Evolutionary conservation across 2,329 filamentous ascomycete genomes (phyloP), one percentile per base, ranked within the genome.

Genomic region (Teratosphaeria epicoccoides): DNA sequence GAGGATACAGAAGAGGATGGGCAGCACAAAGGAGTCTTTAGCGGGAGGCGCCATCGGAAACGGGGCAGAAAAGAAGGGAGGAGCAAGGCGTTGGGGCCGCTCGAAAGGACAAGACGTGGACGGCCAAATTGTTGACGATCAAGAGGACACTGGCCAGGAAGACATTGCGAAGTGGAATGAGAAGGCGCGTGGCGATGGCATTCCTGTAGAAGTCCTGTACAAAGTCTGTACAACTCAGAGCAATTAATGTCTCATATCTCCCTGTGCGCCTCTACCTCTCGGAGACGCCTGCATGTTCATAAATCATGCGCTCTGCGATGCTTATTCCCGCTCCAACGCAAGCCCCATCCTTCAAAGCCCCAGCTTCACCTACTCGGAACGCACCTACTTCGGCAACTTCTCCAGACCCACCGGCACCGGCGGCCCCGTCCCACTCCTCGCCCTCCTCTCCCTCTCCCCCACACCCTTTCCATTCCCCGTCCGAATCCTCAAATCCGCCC

Each of bases 361-460:
- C 17, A 44, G 10, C 17, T 10, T 20, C 9, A 44, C 3, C 40
- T n/a, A 10, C 6, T 12, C 26, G n/a, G 4, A 17, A 46, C 22
- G 7, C 14, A 17, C n/a, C 44, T 46, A 24, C 22, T 46, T 46
- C 44, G 23, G 23, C 44, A 46, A 46, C 23, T 46, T 28, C 44
- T 17, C 44, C 17, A 46, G 14, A 10, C 12, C 29, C 9, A 48
- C 20, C 46, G 53, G 49, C 29, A 37, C 23, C 23, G 73, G 72
- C 24, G 74, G 80, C 2, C 80, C 81, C 9, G 81, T 84, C 3
- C 81, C 81, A 51, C 77, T 79, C 50, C 81, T 73, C 59, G 81
- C 73, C 62, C 81, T 71, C 61, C 81, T 70, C 63, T 84, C 81
- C 43, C 81, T 69, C 66, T 84, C 77, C 47, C 71, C 68, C 55